These are phyloP conservation scores for Alternaria triticina DNA, from an alignment of 2,329 filamentous ascomycete species.

Conservation along the genomic window DNA sequence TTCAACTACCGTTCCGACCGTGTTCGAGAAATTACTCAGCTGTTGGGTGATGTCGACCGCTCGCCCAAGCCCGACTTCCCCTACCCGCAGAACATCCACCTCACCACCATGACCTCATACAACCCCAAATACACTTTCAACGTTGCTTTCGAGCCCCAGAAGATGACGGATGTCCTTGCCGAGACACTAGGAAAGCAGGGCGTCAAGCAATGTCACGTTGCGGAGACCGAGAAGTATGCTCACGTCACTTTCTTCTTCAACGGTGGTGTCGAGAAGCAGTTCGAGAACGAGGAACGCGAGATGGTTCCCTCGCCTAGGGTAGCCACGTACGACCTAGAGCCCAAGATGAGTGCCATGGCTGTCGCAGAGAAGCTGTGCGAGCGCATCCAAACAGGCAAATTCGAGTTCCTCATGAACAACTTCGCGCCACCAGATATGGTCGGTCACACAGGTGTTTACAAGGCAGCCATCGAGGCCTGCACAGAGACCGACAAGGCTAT, in stretches of 20 bases:
- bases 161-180: constrained; percentile 97
- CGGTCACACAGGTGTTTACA: constrained; percentile 96
- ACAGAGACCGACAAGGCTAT: constrained; percentile 93
- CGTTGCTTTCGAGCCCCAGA: constrained; percentile 90
- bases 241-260: constrained; percentile 99
- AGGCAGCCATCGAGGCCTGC: constrained; percentile 86
- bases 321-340: constrained; percentile 91
- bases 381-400: constrained; percentile 82
- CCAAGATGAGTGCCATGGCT: constrained; percentile 91
- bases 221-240: constrained; percentile 99
- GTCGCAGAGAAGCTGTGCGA: constrained; percentile 91
- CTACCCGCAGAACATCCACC: constrained; percentile 84
- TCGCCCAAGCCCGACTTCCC: constrained; percentile 89
- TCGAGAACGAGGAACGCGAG: constrained; percentile 88
- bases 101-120: constrained; percentile 99
- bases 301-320: constrained; percentile 96
- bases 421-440: constrained; percentile 99
- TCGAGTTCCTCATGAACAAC: constrained; percentile 99
- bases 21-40: constrained; percentile 93
- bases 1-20: constrained; percentile 99
- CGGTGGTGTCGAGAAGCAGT: constrained; percentile 95
- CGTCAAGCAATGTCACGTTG: constrained; percentile 92
- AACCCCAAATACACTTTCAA: constrained; percentile 94
- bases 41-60: constrained; percentile 90
- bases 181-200: constrained; percentile 93